Percentiles rank a stretch among this genome's conserved stretches.
These are phyloP conservation scores for Backusella tarrabulga DNA, from an alignment of 192 early-diverging fungal species.

Conservation along the genomic window DNA sequence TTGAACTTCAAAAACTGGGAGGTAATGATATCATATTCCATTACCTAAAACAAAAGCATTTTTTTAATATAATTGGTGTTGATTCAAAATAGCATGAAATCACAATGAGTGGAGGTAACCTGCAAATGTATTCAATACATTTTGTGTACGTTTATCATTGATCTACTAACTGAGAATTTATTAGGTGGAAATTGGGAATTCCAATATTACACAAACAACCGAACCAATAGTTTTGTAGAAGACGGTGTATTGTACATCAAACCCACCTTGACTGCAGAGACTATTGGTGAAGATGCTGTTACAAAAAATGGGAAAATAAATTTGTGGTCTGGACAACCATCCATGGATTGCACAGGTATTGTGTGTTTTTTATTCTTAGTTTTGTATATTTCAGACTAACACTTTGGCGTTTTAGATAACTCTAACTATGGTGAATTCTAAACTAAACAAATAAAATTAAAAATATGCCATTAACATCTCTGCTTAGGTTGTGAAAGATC, in stretches of 20 bases:
- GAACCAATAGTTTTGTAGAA: slow-evolving; percentile 57
- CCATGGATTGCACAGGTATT: slow-evolving; percentile 25
- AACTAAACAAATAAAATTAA: background rate
- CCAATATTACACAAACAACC: slow-evolving; percentile 40
- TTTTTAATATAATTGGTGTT: background rate
- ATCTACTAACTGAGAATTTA: background rate
- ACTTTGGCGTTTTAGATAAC: slow-evolving; percentile 14
- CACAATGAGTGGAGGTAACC: slow-evolving; percentile 24
- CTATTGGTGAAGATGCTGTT: slow-evolving; percentile 45
- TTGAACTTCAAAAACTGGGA: slow-evolving; percentile 31
- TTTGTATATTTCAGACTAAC: background rate
- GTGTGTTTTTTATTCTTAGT: background rate
- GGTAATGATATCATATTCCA: slow-evolving; percentile 17
- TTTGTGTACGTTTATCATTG: background rate
- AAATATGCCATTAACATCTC: too few species aligned
- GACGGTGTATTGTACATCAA: slow-evolving; percentile 59
- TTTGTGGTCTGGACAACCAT: slow-evolving; percentile 30
- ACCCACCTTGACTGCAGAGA: slow-evolving; percentile 56
- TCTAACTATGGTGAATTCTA: slow-evolving; percentile 20
- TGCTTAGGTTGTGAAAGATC: slow-evolving; percentile 42
- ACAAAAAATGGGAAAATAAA: slow-evolving; percentile 37
- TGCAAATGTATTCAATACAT: background rate
- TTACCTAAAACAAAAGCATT: background rate
- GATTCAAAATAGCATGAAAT: slow-evolving; percentile 28
- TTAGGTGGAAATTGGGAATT: slow-evolving; percentile 35